Evolutionary conservation across 2,329 filamentous ascomycete genomes (phyloP), one percentile per base, ranked within the genome.

Genomic region (Diplodia corticola): DNA sequence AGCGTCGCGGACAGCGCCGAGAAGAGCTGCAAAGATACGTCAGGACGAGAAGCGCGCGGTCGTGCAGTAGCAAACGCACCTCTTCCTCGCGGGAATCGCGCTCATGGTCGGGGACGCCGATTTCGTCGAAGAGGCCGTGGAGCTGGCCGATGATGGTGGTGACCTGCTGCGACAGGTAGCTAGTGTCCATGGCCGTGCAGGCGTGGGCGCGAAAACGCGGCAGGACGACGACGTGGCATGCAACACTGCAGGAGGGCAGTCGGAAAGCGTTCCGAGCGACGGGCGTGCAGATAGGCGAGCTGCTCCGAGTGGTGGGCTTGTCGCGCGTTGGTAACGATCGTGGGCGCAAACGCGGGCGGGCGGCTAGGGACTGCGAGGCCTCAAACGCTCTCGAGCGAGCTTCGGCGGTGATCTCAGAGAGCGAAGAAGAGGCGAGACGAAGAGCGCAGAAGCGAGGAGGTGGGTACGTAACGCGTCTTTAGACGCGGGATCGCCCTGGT

Each of bases 81-180:
- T 97, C 92, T 76, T 91, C 87, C 77, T 98, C 94, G 73, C 95
- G 86, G 59, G 87, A 85, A 76, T 98, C 93, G 74, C 95, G 91
- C 79, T 98, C 95, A 88, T 97, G 93, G 74, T 83, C 88, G 30
- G 94, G 88, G n/a, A 99, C 91, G 67, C 95, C 95, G 74, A 99
- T 99, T 77, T 99, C 94, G 78, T 99, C 95, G 75, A 97, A 99
- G 67, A 98, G 86, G 70, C 91, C 91, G 80, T 98, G 94, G 68
- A 99, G 86, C 80, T 97, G 93, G 78, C 88, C 88, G 77, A 98
- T 93, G 76, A 97, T 97, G 74, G 87, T 92, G 71, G 92, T 95
- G 81, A 99, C 92, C 86, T 98, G 95, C 78, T 96, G 92, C 73
- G 92, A 91, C 76, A 98, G 85, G 79, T 96, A 96, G 78, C 91